Conservation (phyloP, 2,329 filamentous ascomycete species). For the Aspergillus tubingensis region DNA sequence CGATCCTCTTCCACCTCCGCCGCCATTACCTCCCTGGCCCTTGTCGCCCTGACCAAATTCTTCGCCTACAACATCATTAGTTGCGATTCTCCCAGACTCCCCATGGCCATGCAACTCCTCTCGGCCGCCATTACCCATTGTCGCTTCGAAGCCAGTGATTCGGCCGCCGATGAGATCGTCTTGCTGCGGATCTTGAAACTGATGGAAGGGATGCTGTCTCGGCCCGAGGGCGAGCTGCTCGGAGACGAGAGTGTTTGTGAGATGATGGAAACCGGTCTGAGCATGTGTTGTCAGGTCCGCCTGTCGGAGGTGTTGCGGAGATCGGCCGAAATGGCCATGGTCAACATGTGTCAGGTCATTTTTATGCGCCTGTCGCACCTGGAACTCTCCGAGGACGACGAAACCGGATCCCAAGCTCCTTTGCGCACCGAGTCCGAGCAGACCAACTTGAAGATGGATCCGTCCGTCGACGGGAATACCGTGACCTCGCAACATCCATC, state of each 20-base stretch:
- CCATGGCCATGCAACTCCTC: slow-evolving; percentile 89
- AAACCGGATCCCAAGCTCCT: slow-evolving; percentile 66
- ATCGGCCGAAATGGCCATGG: slow-evolving; percentile 95
- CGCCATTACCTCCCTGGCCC: slow-evolving; percentile 89
- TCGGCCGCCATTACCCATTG: slow-evolving; percentile 96
- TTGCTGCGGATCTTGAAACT: slow-evolving; percentile 90
- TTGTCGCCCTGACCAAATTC: slow-evolving; percentile 94
- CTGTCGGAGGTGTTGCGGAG: slow-evolving; percentile 87
- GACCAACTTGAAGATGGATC: slow-evolving; percentile 81
- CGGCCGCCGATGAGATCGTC: slow-evolving; percentile 92
- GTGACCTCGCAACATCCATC: slow-evolving; percentile 55
- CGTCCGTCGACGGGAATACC: slow-evolving; percentile 67
- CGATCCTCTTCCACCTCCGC: slow-evolving; percentile 94
- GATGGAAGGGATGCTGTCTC: slow-evolving; percentile 98
- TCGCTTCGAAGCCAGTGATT: slow-evolving; percentile 94
- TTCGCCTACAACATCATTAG: slow-evolving; percentile 91
- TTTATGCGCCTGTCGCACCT: slow-evolving; percentile 90
- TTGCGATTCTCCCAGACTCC: slow-evolving; percentile 79
- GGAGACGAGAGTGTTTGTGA: slow-evolving; percentile 98
- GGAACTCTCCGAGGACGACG: slow-evolving; percentile 71
- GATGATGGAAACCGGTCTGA: slow-evolving; percentile 98
- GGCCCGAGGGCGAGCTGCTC: slow-evolving; percentile 86
- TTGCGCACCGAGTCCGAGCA: slow-evolving; percentile 60
- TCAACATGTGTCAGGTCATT: slow-evolving; percentile 98
- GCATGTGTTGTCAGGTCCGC: slow-evolving; percentile 92